phyloP scores from a whole-genome alignment of 1,139 yeast species.

The Candida sp. region DNA sequence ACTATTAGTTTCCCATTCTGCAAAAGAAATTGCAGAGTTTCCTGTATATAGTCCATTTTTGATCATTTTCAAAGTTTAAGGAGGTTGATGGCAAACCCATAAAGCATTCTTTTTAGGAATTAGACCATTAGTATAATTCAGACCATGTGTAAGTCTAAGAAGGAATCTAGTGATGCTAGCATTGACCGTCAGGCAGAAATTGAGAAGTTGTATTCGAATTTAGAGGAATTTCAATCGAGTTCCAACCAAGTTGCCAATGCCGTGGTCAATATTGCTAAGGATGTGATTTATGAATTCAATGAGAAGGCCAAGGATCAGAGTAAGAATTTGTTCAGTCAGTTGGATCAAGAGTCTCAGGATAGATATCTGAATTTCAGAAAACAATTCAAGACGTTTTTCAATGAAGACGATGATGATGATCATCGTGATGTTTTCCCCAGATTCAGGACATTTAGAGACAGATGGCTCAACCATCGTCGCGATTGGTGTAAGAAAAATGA shows the following conservation, averaged over 20 bases:
- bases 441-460: slow-evolving; percentile 9
- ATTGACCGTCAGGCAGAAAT: slow-evolving; percentile 2
- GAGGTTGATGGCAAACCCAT: background rate
- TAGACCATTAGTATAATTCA: background rate
- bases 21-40: too few species aligned
- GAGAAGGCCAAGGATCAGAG: slow-evolving; percentile 19
- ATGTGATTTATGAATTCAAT: slow-evolving; percentile 21
- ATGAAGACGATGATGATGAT: slow-evolving; percentile 5
- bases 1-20: too few species aligned
- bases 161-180: slow-evolving; percentile 1
- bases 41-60: background rate
- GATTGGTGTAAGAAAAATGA: slow-evolving; percentile 1
- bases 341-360: slow-evolving; percentile 5
- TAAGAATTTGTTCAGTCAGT: slow-evolving; percentile 13
- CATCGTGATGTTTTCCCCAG: slow-evolving; percentile 7
- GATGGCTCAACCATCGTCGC: slow-evolving; percentile 2
- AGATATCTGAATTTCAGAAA: slow-evolving; percentile 4
- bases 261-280: slow-evolving; percentile 18
- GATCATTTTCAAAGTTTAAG: background rate
- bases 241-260: slow-evolving; percentile 11
- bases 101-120: too few species aligned
- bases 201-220: slow-evolving; percentile 7
- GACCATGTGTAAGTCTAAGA: background rate
- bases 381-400: slow-evolving; percentile 5
- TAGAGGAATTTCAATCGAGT: slow-evolving; percentile 11